Evolutionary conservation across 169 alveolate species (phyloP), one percentile per base, ranked within the genome.

Genomic region (Plasmodium fragile): DNA sequence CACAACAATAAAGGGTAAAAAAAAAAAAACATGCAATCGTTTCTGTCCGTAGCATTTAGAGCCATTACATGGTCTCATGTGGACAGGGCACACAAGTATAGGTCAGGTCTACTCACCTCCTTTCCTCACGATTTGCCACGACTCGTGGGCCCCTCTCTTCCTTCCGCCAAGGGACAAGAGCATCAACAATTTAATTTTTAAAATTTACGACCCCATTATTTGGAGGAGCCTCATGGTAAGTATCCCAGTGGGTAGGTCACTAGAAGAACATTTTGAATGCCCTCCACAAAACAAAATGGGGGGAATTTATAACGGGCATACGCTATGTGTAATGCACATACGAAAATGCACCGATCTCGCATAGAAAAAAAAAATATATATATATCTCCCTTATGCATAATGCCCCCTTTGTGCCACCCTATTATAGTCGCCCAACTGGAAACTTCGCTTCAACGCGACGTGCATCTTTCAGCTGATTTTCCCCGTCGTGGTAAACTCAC

Each of bases 151-250:
- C 13, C 36, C 75, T 3, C 75, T 3, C n/a, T 73, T 73, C 53
- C 30, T 16, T 34, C 5, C 65, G 8, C 18, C 45, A 84, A 89
- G 94, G 45, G 94, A 89, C 41, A 79, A 77, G 71, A 65, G 34
- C 71, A 41, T 89, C 75, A 89, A 89, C 18, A 34, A 69, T n/a
- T 79, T 89, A 18, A 89, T 89, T 4, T 89, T 89, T 82, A 77
- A 79, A 78, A 89, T 89, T 32, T 89, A 89, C 49, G 94, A 89
- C 3, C 94, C 94, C 11, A 49, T 89, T 43, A 89, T 89, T 59
- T 89, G 94, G 94, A 78, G 94, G 43, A 89, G 39, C 49, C 75
- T 89, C 43, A 89, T 89, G 94, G 94, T 89, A 89, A 77, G 30
- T 79, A 7, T 18, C 39, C 71, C 32, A 25, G 2, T 41, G 65